These are phyloP conservation scores for Sugiyamaella paludigena DNA, from an alignment of 1,139 yeast species.

Conservation along the genomic window DNA sequence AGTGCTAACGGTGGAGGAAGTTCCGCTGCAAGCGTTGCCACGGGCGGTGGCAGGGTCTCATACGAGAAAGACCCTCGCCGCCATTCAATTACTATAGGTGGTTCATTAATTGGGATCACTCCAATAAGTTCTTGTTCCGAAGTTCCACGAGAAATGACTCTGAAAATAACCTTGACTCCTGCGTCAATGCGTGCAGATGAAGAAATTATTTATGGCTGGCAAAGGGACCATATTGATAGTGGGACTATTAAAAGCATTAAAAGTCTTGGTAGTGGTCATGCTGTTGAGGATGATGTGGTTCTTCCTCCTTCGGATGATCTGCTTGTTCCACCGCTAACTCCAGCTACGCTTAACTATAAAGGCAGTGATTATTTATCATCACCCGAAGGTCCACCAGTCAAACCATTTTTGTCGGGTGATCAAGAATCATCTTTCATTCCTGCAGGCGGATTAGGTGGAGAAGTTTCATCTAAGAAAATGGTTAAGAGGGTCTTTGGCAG, in stretches of 20 bases:
- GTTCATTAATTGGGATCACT: neutral
- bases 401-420: constrained; percentile 10
- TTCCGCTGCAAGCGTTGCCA: neutral
- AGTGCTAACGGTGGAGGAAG: neutral
- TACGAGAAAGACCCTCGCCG: neutral
- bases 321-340: constrained; percentile 7
- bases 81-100: neutral
- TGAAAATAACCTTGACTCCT: constrained; percentile 35
- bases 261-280: constrained; percentile 13
- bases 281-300: constrained; percentile 12
- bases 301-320: constrained; percentile 10
- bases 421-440: constrained; percentile 21
- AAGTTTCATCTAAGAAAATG: constrained; percentile 18
- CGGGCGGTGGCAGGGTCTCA: neutral
- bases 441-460: constrained; percentile 26
- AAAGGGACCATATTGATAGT: constrained; percentile 27
- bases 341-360: constrained; percentile 1
- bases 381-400: constrained; percentile 9
- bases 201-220: constrained; percentile 35
- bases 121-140: neutral
- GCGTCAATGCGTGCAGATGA: constrained; percentile 35
- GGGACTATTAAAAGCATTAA: constrained; percentile 20
- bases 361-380: constrained; percentile 4
- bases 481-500: constrained; percentile 32
- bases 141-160: constrained; percentile 31